Evolutionary conservation across 2,329 filamentous ascomycete species (phyloP).

Genomic region (Cryphonectria nitschkei): DNA sequence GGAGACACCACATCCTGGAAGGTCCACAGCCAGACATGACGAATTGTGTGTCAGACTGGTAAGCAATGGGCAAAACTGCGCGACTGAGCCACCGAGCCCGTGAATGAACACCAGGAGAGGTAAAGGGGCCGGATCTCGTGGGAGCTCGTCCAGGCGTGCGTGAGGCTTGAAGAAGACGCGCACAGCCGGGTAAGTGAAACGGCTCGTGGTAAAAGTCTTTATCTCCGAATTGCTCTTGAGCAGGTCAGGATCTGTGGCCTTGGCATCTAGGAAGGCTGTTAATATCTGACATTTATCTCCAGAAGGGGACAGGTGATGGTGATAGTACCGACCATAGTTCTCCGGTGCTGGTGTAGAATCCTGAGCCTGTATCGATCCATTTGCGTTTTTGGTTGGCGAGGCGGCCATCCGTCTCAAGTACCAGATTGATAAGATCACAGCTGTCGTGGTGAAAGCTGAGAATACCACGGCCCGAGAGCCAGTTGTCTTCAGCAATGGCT

Average conservation of each 20-base stretch:
- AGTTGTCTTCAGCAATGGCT: slow-evolving; percentile 8
- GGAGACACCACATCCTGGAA: slow-evolving; percentile 88
- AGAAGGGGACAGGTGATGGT: too few relatives aligned
- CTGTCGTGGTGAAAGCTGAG: slow-evolving; percentile 15
- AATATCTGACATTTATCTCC: not conserved
- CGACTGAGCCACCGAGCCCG: slow-evolving; percentile 87
- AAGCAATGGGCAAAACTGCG: slow-evolving; percentile 83
- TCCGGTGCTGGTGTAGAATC: not conserved
- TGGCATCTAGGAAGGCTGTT: slow-evolving; percentile 40
- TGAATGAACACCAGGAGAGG: slow-evolving; percentile 91
- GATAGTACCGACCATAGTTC: slow-evolving; percentile 18
- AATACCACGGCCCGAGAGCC: slow-evolving; percentile 4
- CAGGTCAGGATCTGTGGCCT: slow-evolving; percentile 73
- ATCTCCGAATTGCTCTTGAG: slow-evolving; percentile 76
- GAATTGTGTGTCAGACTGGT: slow-evolving; percentile 81
- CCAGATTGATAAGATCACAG: slow-evolving; percentile 20
- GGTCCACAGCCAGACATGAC: slow-evolving; percentile 83
- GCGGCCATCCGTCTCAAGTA: slow-evolving; percentile 25
- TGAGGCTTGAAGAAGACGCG: slow-evolving; percentile 85
- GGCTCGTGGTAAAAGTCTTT: slow-evolving; percentile 71
- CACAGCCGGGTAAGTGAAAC: slow-evolving; percentile 73
- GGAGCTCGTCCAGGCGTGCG: slow-evolving; percentile 80
- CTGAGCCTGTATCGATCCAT: slow-evolving; percentile 10
- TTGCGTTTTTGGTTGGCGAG: not conserved
- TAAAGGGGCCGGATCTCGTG: slow-evolving; percentile 70